Base-by-base conservation (phyloP, 441 rosid species). In the Adansonia grandidieri region DNA sequence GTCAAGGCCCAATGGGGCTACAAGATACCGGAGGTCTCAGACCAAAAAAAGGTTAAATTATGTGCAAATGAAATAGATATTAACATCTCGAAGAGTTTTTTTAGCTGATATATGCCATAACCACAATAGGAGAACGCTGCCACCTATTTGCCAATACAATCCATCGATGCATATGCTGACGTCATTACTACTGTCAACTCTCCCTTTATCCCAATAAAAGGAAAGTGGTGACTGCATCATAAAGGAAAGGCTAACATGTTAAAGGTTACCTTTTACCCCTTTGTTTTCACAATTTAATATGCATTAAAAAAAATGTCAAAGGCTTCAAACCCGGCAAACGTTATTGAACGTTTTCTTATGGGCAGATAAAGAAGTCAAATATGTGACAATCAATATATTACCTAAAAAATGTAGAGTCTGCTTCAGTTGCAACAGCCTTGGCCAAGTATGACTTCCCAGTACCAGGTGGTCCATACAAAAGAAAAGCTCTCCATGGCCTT, bases 361-460 rank as follows among this genome's bases (percentile, higher is more conserved):
- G 6, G 24, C 15, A 13, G 19, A 56, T 19, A 20, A 51, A 37
- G 48, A 48, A 2, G 28, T 9, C 24, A 44, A 58, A 56, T 42
- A 51, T 13, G 17, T 51, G n/a, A 3, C 57, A 50, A 50, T 9
- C 9, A 66, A 78, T 77, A 51, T 51, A 51, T 83, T 84, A 96
- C 99, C 99, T 96, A 85, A 91, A 96, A 84, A 96, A 93, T 8
- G 98, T 94, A 94, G 99, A 96, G 75, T 96, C 99, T 54, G 98
- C 99, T 86, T 96, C 99, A 66, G 99, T 94, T 58, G 99, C 99
- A 80, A 96, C 99, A 80, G 99, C 99, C 87, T 96, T 96, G 17
- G 99, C 99, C 83, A 96, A 84, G 82, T 96, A 96, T n/a, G 99
- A 96, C 85, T 96, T 96, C 58, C 99, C 99, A 6, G 99, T 96